Conservation (phyloP, 305 asterid species). For the Solanum hybrid region DNA sequence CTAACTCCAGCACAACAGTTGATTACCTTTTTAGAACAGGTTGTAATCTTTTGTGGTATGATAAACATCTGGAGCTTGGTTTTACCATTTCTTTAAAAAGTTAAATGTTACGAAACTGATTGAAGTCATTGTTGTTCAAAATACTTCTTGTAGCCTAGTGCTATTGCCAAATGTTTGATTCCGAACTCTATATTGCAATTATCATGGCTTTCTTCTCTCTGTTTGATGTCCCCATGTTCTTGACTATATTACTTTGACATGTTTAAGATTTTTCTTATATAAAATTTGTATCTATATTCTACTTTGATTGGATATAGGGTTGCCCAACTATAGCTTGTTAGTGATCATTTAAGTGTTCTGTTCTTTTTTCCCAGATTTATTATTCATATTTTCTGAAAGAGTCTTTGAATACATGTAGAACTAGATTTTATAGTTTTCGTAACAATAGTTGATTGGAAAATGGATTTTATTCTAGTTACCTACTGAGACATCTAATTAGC, state of each 20-base stretch:
- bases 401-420: neutral
- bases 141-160: neutral
- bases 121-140: neutral
- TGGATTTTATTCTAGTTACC: neutral
- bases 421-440: neutral
- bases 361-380: neutral
- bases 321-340: constrained; percentile 16
- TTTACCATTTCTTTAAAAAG: neutral
- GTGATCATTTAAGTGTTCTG: neutral
- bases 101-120: too few relatives aligned
- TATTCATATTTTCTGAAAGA: neutral
- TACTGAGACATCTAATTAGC: neutral
- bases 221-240: neutral
- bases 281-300: neutral
- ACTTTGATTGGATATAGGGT: neutral
- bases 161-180: neutral
- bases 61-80: neutral
- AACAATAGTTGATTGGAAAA: neutral
- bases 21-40: neutral
- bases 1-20: neutral
- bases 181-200: neutral
- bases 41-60: neutral
- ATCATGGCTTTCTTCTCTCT: neutral
- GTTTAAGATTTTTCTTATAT: neutral
- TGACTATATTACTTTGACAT: neutral